Base-by-base conservation (phyloP, 2,329 filamentous ascomycete species). In the Fusarium pseudograminearum region DNA sequence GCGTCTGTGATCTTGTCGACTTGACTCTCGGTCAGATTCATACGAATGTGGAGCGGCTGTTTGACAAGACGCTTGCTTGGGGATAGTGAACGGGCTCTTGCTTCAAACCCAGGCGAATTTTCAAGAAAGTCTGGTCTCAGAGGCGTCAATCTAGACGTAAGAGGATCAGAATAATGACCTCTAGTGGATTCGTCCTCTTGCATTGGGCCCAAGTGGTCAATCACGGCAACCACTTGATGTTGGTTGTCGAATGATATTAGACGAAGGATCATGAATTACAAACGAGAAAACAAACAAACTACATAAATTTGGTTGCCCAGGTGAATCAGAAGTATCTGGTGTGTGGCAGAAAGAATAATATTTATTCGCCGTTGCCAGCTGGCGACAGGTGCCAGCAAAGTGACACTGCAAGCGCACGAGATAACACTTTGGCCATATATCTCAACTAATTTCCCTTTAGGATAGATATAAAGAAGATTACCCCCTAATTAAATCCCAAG, bases 11-110 rank as follows among this genome's bases (percentile, higher is more conserved):
- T 76, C 61, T 78, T 82, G 58, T 85, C 81, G 78, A 86, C 81
- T 63, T 85, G 83, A 1, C 78, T 80, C 46, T 85, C 82, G 7
- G 83, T 86, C 57, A 86, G 67, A 64, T 84, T 84, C 69, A 86
- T 78, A 26, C 83, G 82, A 31, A 86, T 80, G 40, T 83, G 80
- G 22, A 86, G 76, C 4, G 80, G 80, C 45, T 82, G 79, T 22
- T 80, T 77, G 20, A 69, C 57, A 22, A 73, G 71, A 3, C 77
- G 76, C 54, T 80, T 78, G 40, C 73, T 76, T 7, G 78, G 79
- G 6, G 83, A 81, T 4, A 76, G 74, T 3, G 80, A 80, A 20
- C 75, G 76, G 40, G 80, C 73, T 52, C 78, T 74, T 15, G 69
- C 65, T 33, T 64, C 61, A 8, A 62, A 57, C 18, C 48, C 55